Percentiles rank a stretch among this genome's conserved stretches.
Conservation (phyloP, 1,284 basidiomycete genomes). For the Vanrija sp. region DNA sequence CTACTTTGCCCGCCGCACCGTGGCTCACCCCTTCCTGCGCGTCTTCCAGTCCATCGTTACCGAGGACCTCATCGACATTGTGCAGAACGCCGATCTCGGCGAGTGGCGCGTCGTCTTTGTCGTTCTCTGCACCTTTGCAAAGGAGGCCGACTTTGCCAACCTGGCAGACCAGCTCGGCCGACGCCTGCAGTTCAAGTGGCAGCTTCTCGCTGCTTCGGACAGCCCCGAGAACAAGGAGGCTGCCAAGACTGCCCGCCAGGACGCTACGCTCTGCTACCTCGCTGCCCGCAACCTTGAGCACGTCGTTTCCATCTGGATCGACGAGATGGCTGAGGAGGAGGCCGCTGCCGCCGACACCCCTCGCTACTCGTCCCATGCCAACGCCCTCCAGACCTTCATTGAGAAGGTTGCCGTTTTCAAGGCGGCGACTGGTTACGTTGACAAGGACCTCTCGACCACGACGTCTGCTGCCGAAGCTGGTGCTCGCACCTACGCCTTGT, state of each 20-base stretch:
- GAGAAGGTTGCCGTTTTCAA: slow-evolving; percentile 97
- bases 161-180: slow-evolving; percentile 89
- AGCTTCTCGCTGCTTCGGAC: slow-evolving; percentile 56
- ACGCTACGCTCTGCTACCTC: slow-evolving; percentile 88
- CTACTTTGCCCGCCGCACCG: slow-evolving; percentile 82
- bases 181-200: slow-evolving; percentile 79
- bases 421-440: slow-evolving; percentile 79
- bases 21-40: slow-evolving; percentile 79
- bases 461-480: slow-evolving; percentile 53
- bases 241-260: slow-evolving; percentile 69
- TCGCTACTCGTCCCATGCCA: slow-evolving; percentile 78
- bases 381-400: slow-evolving; percentile 87
- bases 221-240: slow-evolving; percentile 48
- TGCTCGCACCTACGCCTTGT: slow-evolving; percentile 74
- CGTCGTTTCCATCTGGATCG: slow-evolving; percentile 86
- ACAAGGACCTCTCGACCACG: slow-evolving; percentile 62
- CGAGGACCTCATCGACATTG: slow-evolving; percentile 85
- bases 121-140: slow-evolving; percentile 91
- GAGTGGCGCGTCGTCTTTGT: slow-evolving; percentile 99
- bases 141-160: slow-evolving; percentile 73
- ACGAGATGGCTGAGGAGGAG: slow-evolving; percentile 88
- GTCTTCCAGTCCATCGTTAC: slow-evolving; percentile 94
- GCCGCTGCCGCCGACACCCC: slow-evolving; percentile 50
- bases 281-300: slow-evolving; percentile 87
- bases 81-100: slow-evolving; percentile 88